Evolutionary conservation across 225 moss, liverwort and hornwort genomes (phyloP), one percentile per base, ranked within the genome.

Genomic region (Physcomitrellopsis africana): DNA sequence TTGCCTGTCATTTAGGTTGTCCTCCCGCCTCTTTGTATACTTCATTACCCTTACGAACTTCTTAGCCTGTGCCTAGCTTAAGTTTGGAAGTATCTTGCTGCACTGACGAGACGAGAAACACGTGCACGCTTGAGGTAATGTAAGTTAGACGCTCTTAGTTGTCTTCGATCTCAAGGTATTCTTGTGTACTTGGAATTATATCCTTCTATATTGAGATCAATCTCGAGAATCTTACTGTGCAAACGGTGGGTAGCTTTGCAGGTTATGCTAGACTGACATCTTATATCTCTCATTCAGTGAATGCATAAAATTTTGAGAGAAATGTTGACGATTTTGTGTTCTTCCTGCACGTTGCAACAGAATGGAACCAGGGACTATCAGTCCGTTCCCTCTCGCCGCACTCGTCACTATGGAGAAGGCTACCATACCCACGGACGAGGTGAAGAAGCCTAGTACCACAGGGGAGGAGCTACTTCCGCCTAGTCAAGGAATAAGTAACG

Each of bases 1-100:
- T 56, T 82, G 88, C 8, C 63, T 93, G 0, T 85, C 91, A 5
- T 67, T 93, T 17, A 85, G 87, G 78, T 81, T 91, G 73, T 87
- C 91, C 15, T 80, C 90, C 58, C 92, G 94, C 64, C 77, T 92
- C 16, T 89, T 86, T 16, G 77, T 92, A 26, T 92, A 86, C 19
- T 91, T 94, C 23, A 76, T 94, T 60, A 89, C 92, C 11, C 87
- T 94, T 57, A 89, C 89, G 8, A 92, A 93, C 67, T 86, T 92
- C 48, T 63, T 88, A 53, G 86, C 73, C 45, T 77, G 82, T 72
- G 57, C 51, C 9, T 41, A 29, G 68, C 24, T 67, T 78, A 46
- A 26, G 37, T 69, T 22, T 29, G 73, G 70, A 51, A 76, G 27
- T 74, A 74, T 69, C 37, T 64, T 64, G 65, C 60, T 46, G 72